Base-by-base conservation (phyloP, 2,329 filamentous ascomycete species). In the Beauveria sp. region DNA sequence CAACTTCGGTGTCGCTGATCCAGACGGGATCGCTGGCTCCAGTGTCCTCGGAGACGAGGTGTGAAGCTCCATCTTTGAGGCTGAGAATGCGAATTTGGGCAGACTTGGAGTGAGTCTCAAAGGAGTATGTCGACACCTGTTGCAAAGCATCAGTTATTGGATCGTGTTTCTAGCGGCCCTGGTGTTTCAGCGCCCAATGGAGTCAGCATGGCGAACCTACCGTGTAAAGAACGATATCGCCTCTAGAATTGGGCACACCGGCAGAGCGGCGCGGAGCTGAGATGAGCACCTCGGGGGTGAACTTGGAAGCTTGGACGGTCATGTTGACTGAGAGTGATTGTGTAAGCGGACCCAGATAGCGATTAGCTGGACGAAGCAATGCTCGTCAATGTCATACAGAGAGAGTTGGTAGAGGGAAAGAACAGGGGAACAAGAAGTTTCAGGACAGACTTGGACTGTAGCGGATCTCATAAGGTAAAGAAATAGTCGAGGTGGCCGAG, bases 241-340 rank as follows among this genome's bases (percentile, higher is more conserved):
- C 88, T 58, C 83, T 79, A 43, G 79, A 72, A 71, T 91, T 93
- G n/a, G 90, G 89, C 1, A 85, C 73, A 53, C 86, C 89, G 18
- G 85, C 73, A 12, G 88, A 89, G 53, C 90, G 85, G 62, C 90
- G 85, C 38, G 90, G 89, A 18, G 89, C 88, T 66, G 87, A 87
- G 69, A 95, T 82, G 62, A 95, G 80, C 66, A 90, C 88, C 78
- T 91, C 84, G 5, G 89, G 88, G 10, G 88, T 91, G 75, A 93
- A 90, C 67, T 87, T 88, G 67, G 80, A 79, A 10, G 87, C 87
- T 66, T 82, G 81, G 70, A 90, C 81, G 8, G 88, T 90, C 89
- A 92, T 92, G 16, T 31, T 49, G 51, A 34, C 12, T 40, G 7
- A 42, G 5, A 14, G 14, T 16, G 64, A 64, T 74, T 74, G 48